A percentile compares a stretch with the other conserved stretches of the same genome.
Evolutionary conservation across 495 filamentous ascomycete species (phyloP).

Genomic region (Tuber melanosporum): DNA sequence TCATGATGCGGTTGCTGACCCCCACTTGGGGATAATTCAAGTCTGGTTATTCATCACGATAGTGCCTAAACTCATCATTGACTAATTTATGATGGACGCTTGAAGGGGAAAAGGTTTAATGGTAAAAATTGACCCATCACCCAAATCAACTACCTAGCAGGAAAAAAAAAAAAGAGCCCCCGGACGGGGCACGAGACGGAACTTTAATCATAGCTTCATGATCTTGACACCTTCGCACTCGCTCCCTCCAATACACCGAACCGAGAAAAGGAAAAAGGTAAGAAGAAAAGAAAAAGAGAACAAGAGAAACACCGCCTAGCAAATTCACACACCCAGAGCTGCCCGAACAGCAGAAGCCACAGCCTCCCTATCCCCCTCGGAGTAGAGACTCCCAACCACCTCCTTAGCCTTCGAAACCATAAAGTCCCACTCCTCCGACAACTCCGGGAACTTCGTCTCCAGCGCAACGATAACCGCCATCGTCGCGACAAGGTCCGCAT

Average conservation of each 20-base stretch:
- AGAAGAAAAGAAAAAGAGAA: neutral
- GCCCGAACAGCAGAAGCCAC: neutral
- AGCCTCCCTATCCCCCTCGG: neutral
- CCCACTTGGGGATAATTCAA: no score
- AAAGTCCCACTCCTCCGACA: neutral
- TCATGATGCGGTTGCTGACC: no score
- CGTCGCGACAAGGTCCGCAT: neutral
- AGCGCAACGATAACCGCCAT: neutral
- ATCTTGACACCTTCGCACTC: neutral
- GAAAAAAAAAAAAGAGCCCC: neutral
- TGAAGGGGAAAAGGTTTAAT: no score
- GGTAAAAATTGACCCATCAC: neutral
- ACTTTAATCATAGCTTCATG: neutral
- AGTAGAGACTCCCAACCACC: neutral
- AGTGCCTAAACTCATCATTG: no score
- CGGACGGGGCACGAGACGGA: neutral
- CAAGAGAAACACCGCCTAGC: neutral
- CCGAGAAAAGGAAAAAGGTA: no score
- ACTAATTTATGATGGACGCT: no score
- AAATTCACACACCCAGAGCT: neutral
- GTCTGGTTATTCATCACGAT: no score
- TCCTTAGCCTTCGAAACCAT: slow-evolving; percentile 1
- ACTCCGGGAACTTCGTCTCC: neutral
- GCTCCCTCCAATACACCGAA: neutral
- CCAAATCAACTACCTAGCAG: neutral